Evolutionary conservation across 106 monocot species (phyloP).

Genomic region (Acorus gramineus): DNA sequence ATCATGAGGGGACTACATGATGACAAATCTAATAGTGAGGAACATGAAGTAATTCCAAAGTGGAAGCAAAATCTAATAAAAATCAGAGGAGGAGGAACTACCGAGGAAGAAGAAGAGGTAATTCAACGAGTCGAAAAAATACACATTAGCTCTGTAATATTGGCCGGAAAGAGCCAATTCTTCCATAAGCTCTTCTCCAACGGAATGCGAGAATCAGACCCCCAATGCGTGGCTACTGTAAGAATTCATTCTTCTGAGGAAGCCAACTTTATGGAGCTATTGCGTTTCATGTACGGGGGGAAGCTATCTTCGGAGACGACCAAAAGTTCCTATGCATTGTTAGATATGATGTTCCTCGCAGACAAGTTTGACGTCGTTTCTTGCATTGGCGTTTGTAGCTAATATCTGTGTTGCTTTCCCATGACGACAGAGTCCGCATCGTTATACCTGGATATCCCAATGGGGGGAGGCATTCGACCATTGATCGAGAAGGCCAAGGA

Average conservation of each 20-base stretch:
- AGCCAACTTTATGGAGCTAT: constrained; percentile 23
- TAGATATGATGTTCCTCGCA: constrained; percentile 26
- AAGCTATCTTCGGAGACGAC: constrained; percentile 12
- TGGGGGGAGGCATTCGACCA: constrained; percentile 19
- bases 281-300: constrained; percentile 23
- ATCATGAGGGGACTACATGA: too few relatives aligned
- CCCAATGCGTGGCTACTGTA: too few relatives aligned
- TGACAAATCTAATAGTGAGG: too few relatives aligned
- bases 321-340: neutral
- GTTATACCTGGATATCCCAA: constrained; percentile 24
- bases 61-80: too few relatives aligned
- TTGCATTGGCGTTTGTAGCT: constrained; percentile 23
- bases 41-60: too few relatives aligned
- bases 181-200: too few relatives aligned
- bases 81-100: too few relatives aligned
- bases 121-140: too few relatives aligned
- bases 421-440: constrained; percentile 29
- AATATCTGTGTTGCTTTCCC: constrained; percentile 12
- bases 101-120: too few relatives aligned
- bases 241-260: constrained; percentile 10
- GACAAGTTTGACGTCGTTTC: constrained; percentile 32
- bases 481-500: constrained; percentile 20
- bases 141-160: too few relatives aligned
- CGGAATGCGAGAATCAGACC: too few relatives aligned
- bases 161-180: too few relatives aligned